Conservation (phyloP, 108 stramenopile genomes). For the Fragilariopsis cylindrus region DNA sequence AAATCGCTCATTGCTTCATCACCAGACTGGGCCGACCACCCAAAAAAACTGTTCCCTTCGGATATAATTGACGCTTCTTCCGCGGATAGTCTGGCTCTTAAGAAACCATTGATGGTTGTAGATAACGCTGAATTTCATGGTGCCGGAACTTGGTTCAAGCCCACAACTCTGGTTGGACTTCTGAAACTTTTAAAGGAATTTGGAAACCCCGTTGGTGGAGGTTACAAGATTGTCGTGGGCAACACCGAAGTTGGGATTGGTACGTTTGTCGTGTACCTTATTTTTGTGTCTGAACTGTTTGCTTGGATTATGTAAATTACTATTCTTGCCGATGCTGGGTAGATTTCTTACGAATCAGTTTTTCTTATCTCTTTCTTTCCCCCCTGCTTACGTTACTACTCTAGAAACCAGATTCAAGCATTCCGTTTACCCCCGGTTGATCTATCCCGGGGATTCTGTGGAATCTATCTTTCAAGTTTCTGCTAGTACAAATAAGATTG, state of each 20-base stretch:
- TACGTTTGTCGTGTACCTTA: slow-evolving; percentile 17
- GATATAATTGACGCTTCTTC: slow-evolving; percentile 43
- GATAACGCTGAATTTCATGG: slow-evolving; percentile 61
- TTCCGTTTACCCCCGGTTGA: slow-evolving; percentile 65
- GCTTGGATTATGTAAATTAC: background rate
- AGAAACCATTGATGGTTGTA: slow-evolving; percentile 68
- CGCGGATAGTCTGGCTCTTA: slow-evolving; percentile 20
- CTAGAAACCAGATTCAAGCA: slow-evolving; percentile 83
- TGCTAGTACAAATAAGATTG: slow-evolving; percentile 24
- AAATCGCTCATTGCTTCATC: slow-evolving; percentile 35
- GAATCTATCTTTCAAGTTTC: slow-evolving; percentile 52
- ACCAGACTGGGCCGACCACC: slow-evolving; percentile 62
- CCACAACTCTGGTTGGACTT: slow-evolving; percentile 71
- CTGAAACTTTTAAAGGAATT: slow-evolving; percentile 74
- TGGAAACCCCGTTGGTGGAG: slow-evolving; percentile 43
- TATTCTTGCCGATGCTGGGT: background rate
- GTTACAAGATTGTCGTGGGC: slow-evolving; percentile 89
- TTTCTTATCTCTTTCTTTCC: background rate
- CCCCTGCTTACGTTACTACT: background rate
- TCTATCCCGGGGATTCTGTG: slow-evolving; percentile 65
- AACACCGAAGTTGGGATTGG: slow-evolving; percentile 94
- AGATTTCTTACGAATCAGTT: background rate
- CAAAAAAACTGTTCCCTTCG: slow-evolving; percentile 71
- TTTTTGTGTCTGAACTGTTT: background rate
- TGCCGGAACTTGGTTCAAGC: slow-evolving; percentile 90